phyloP scores from a whole-genome alignment of 352 stramenopile species.

The Globisporangium canariense region DNA sequence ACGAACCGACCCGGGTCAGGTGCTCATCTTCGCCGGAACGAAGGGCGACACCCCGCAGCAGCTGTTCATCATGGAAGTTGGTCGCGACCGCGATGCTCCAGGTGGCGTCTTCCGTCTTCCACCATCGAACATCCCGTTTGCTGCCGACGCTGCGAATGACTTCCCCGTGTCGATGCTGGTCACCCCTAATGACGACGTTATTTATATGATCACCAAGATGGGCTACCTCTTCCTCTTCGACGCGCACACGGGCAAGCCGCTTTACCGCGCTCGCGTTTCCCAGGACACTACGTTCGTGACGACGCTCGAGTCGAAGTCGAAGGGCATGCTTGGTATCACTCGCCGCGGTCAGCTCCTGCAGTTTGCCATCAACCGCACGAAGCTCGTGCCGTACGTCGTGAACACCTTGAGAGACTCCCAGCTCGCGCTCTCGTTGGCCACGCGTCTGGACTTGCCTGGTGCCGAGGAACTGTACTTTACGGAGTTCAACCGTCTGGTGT shows the following conservation, averaged over 20 bases:
- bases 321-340: conserved; percentile 98
- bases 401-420: conserved; percentile 96
- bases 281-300: conserved; percentile 98
- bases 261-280: conserved; percentile 97
- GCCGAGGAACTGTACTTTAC: conserved; percentile 98
- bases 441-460: conserved; percentile 95
- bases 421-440: conserved; percentile 95
- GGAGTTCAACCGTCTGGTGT: conserved; percentile 96
- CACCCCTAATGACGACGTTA: conserved; percentile 89
- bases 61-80: conserved; percentile 99
- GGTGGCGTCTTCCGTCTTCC: conserved; percentile 94
- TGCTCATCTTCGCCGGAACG: conserved; percentile 82
- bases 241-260: conserved; percentile 96
- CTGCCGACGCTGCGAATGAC: conserved; percentile 94
- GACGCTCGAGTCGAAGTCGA: conserved; percentile 87
- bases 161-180: conserved; percentile 98
- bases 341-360: conserved; percentile 96
- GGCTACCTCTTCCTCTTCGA: conserved; percentile 99
- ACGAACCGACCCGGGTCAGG: conserved; percentile 88
- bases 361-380: conserved; percentile 96
- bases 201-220: conserved; percentile 99
- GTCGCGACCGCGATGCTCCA: conserved; percentile 93
- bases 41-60: conserved; percentile 83
- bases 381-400: conserved; percentile 98
- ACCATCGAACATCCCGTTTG: conserved; percentile 94